phyloP scores from a whole-genome alignment of 371 early-diverging fungal species.

The Syncephalastrum monosporum region DNA sequence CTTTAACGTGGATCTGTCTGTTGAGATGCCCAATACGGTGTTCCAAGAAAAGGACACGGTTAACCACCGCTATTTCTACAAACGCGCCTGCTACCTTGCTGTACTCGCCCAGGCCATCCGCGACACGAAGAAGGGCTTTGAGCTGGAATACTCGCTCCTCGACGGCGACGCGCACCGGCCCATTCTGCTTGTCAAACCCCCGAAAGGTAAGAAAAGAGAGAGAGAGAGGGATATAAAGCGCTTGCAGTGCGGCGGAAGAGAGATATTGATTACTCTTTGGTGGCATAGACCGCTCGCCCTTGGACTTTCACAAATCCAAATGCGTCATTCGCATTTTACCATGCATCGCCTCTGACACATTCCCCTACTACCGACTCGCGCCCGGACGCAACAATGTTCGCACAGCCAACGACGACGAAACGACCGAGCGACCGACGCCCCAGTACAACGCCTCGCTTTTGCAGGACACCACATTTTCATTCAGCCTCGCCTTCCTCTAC shows the following conservation, averaged over 20 bases:
- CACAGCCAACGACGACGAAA: slow-evolving; percentile 25
- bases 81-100: slow-evolving; percentile 90
- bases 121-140: slow-evolving; percentile 53
- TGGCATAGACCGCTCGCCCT: slow-evolving; percentile 50
- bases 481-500: slow-evolving; percentile 80
- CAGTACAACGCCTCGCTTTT: slow-evolving; percentile 88
- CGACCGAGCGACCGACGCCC: slow-evolving; percentile 69
- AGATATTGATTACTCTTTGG: not conserved
- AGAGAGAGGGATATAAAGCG: no score
- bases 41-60: slow-evolving; percentile 92
- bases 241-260: no score
- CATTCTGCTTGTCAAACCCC: slow-evolving; percentile 65
- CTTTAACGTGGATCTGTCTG: slow-evolving; percentile 87
- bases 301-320: slow-evolving; percentile 58
- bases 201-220: slow-evolving; percentile 36
- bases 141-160: slow-evolving; percentile 58
- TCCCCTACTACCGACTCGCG: slow-evolving; percentile 71
- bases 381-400: slow-evolving; percentile 87
- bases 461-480: slow-evolving; percentile 69
- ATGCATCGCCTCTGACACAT: slow-evolving; percentile 56
- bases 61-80: slow-evolving; percentile 94
- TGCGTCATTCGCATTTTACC: slow-evolving; percentile 84
- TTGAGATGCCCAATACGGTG: slow-evolving; percentile 87
- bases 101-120: slow-evolving; percentile 55
- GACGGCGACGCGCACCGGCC: slow-evolving; percentile 79